Evolutionary conservation across 177 flowering plant species (phyloP), one percentile per base, ranked within the genome.

Genomic region (Vitis hybrid): DNA sequence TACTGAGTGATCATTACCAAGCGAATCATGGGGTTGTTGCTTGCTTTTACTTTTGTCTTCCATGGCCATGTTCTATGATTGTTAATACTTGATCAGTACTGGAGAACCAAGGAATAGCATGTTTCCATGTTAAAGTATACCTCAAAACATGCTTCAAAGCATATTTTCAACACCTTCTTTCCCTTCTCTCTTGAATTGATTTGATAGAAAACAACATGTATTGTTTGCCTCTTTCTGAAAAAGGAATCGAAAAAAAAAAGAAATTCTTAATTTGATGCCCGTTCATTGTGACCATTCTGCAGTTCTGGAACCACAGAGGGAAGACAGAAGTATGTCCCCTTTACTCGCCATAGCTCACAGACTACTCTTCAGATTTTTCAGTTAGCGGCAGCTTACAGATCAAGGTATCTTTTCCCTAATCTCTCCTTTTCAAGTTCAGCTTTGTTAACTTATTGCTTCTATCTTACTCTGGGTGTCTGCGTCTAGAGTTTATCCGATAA

Each of bases 251-350:
- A 35, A 35, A 35, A 0, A 35, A 35, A 35, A 35, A 0, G 0
- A 35, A 35, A 35, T 35, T 35, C 46, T 35, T 35, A 35, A 35
- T 35, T 35, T 35, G 46, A 35, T 35, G 46, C 46, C 6, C 8
- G 46, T 35, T 35, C 46, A 35, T 35, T 5, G 46, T 35, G 46
- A 35, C 8, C 46, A 35, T 35, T 35, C 46, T 75, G 62, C 56
- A 94, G 98, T 73, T 94, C 98, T 30, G 98, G 98, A 70, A 94
- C 98, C 21, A 92, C 97, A 14, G 93, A 94, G 6, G 97, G 98
- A 60, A 83, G 88, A 66, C 97, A 82, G 52, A 94, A 94, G 77
- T 89, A 63, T 52, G 85, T 92, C 1, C 98, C 98, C 11, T 94
- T 92, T 71, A 94, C 96, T 10, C 64, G 72, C 60, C 90, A 94